Base-by-base conservation (phyloP, 2,329 filamentous ascomycete genomes). In the Zalaria sp. region DNA sequence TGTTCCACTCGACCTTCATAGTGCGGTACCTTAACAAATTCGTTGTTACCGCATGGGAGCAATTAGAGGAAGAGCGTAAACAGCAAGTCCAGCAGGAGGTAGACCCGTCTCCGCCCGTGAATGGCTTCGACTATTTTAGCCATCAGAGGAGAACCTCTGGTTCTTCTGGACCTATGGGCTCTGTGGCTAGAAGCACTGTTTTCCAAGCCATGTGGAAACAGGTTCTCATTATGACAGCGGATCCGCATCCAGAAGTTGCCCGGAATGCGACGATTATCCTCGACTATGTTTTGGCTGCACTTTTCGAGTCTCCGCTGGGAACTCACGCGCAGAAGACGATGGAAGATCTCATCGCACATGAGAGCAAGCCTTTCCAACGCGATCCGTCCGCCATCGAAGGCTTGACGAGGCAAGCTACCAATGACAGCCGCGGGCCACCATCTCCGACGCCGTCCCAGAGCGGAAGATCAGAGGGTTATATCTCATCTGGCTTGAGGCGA, bases 171-270 rank as follows among this genome's bases (percentile, higher is more conserved):
- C 39, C 40, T 31, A 41, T 45, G 43, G 11, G 10, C 5, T 32
- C 29, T n/a, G 36, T 27, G 5, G 9, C 8, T 11, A 79, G 84
- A 49, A 91, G 93, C 55, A 94, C 87, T 0, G 83, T 94, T 11
- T 95, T 93, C 58, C 82, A 88, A 27, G 83, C 88, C 1, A 82
- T 93, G 47, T 98, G 91, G 91, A 91, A 93, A 58, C 84, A 95
- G 54, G 72, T 93, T 35, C 68, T 95, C 45, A 84, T 93, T 47
- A 72, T 96, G 59, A 89, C 86, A 36, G 85, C 93, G 11, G 91
- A 98, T 56, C 89, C 91, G 34, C 88, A 95, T 56, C 87, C 89
- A 1, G 89, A 96, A 56, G 84, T 96, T 29, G 83, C 93, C 47
- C 75, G 81, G 49, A 83, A 91, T 57, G 89, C 87, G 6, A 79